These are phyloP conservation scores for Fraxinus excelsior DNA, from an alignment of 257 asterid genomes.

Conservation along the genomic window DNA sequence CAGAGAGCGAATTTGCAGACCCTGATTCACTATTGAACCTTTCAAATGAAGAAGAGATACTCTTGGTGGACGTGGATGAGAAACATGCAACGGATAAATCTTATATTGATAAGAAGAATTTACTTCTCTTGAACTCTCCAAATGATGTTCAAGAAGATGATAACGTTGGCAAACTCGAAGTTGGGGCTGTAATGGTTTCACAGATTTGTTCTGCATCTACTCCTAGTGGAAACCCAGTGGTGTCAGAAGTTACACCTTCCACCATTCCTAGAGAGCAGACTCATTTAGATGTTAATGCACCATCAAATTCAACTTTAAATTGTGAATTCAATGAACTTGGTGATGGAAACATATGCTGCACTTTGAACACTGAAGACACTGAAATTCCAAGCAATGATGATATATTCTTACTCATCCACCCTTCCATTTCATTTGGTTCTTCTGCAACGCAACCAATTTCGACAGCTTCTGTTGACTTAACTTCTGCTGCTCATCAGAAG, in stretches of 20 bases:
- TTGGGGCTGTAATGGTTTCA: slow-evolving; percentile 29
- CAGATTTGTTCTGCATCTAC: slow-evolving; percentile 37
- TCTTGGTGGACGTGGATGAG: slow-evolving; percentile 56
- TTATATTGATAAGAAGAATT: slow-evolving; percentile 31
- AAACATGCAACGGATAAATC: slow-evolving; percentile 42
- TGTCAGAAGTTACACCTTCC: slow-evolving; percentile 33
- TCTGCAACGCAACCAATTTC: slow-evolving; percentile 51
- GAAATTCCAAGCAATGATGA: slow-evolving; percentile 99
- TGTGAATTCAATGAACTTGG: slow-evolving; percentile 45
- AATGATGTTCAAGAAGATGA: slow-evolving; percentile 38
- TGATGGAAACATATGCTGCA: slow-evolving; percentile 57
- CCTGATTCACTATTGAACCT: slow-evolving; percentile 87
- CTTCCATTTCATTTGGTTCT: slow-evolving; percentile 61
- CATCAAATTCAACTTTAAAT: slow-evolving; percentile 40
- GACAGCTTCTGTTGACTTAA: slow-evolving; percentile 32
- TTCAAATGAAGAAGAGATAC: slow-evolving; percentile 71
- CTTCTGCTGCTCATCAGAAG: slow-evolving; percentile 41
- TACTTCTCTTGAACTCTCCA: slow-evolving; percentile 41
- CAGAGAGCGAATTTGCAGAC: slow-evolving; percentile 66
- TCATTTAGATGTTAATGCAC: slow-evolving; percentile 42
- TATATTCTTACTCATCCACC: slow-evolving; percentile 95
- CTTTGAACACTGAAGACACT: slow-evolving; percentile 80
- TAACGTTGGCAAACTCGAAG: slow-evolving; percentile 35
- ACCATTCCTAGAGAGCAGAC: slow-evolving; percentile 33
- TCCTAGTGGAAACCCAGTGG: slow-evolving; percentile 35